A percentile compares a stretch with the other conserved stretches of the same genome.
These are phyloP conservation scores for Aplosporella prunicola DNA, from an alignment of 2,329 filamentous ascomycete species.

Conservation along the genomic window DNA sequence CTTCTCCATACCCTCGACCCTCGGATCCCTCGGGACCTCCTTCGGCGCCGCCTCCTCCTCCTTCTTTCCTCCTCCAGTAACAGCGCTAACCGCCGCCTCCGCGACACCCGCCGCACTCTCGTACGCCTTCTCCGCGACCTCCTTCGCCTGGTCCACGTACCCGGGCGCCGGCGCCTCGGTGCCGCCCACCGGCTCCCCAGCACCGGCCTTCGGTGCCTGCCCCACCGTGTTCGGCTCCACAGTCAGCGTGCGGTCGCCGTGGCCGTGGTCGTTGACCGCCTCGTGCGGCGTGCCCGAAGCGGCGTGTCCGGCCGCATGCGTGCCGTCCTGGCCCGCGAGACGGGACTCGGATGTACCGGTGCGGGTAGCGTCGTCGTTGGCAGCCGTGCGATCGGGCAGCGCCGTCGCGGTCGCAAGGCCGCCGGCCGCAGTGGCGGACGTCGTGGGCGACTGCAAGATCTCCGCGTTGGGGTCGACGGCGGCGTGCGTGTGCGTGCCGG, in stretches of 20 bases:
- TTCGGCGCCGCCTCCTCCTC: slow-evolving; percentile 4
- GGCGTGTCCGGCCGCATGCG: slow-evolving; percentile 36
- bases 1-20: slow-evolving; percentile 21
- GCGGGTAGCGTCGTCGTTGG: slow-evolving; percentile 11
- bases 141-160: slow-evolving; percentile 36
- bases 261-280: slow-evolving; percentile 31
- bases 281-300: slow-evolving; percentile 33
- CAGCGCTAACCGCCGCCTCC: slow-evolving; percentile 24
- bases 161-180: slow-evolving; percentile 25
- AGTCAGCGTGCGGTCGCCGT: slow-evolving; percentile 36
- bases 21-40: slow-evolving; percentile 14
- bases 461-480: slow-evolving; percentile 13
- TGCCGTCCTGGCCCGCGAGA: slow-evolving; percentile 32
- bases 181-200: too few relatives aligned
- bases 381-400: slow-evolving; percentile 19
- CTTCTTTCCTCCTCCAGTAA: slow-evolving; percentile 18
- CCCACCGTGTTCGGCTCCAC: slow-evolving; percentile 41
- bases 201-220: slow-evolving; percentile 41
- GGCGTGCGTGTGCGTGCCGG: slow-evolving; percentile 30
- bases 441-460: neutral
- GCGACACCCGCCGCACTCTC: slow-evolving; percentile 22
- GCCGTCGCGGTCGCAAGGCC: slow-evolving; percentile 6
- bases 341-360: slow-evolving; percentile 34
- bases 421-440: slow-evolving; percentile 2
- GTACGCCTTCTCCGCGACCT: slow-evolving; percentile 23